Conservation (phyloP, 1,284 basidiomycete genomes). For the Apiotrichum gracile region DNA sequence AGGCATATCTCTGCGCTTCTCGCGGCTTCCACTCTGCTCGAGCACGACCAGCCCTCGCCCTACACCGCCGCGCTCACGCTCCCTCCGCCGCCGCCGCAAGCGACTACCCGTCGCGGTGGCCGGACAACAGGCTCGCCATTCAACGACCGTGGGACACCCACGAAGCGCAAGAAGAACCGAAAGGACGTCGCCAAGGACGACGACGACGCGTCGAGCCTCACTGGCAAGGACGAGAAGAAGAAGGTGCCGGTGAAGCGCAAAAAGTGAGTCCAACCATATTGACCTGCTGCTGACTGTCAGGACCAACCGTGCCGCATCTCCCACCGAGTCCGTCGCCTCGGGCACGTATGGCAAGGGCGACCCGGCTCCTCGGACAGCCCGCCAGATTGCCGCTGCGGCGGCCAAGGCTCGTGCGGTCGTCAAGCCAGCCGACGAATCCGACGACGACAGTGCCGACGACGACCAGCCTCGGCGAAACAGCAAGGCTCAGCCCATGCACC, state of each 20-base stretch:
- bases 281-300: constrained; percentile 10
- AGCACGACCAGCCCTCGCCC: constrained; percentile 46
- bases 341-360: constrained; percentile 30
- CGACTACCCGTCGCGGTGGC: constrained; percentile 28
- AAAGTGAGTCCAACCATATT: constrained; percentile 27
- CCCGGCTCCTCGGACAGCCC: constrained; percentile 33
- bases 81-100: constrained; percentile 55
- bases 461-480: constrained; percentile 2
- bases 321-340: constrained; percentile 41
- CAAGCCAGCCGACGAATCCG: constrained; percentile 26
- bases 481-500: constrained; percentile 22
- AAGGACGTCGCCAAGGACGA: constrained; percentile 28
- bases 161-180: constrained; percentile 39
- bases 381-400: constrained; percentile 42
- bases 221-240: constrained; percentile 34
- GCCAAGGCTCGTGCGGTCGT: constrained; percentile 27
- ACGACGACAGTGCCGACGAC: constrained; percentile 30
- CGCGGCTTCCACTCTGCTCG: constrained; percentile 48
- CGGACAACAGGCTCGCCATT: constrained; percentile 40
- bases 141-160: constrained; percentile 28
- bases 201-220: constrained; percentile 38
- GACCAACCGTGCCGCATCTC: constrained; percentile 33
- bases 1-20: constrained; percentile 56
- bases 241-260: constrained; percentile 31
- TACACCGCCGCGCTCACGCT: constrained; percentile 60